phyloP scores from a whole-genome alignment of 495 filamentous ascomycete genomes.

The Aspergillus wentii region DNA sequence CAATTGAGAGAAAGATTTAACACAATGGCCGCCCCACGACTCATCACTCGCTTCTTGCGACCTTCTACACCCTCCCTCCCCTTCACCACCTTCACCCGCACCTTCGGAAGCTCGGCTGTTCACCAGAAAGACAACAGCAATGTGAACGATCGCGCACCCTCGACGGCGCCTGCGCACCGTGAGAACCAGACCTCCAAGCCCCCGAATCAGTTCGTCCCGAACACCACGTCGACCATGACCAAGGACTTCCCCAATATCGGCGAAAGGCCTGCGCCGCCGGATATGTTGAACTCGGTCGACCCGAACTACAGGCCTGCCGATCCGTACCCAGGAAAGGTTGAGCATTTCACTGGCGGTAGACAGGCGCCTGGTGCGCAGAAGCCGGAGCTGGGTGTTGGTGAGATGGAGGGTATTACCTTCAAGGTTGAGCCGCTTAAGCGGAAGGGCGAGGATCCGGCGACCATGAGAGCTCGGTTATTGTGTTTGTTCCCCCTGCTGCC shows the following conservation, averaged over 20 bases:
- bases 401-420: constrained; percentile 84
- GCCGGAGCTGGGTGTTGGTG: constrained; percentile 81
- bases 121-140: constrained; percentile 24
- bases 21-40: constrained; percentile 36
- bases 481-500: constrained; percentile 53
- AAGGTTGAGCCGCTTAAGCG: constrained; percentile 83
- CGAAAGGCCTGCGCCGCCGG: constrained; percentile 52
- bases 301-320: constrained; percentile 54
- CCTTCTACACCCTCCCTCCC: constrained; percentile 20
- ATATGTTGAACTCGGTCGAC: constrained; percentile 53
- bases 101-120: constrained; percentile 32
- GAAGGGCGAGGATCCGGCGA: constrained; percentile 71
- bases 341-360: constrained; percentile 58
- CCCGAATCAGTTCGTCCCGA: constrained; percentile 57
- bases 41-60: constrained; percentile 27
- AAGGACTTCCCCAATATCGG: constrained; percentile 59
- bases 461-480: constrained; percentile 83
- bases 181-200: constrained; percentile 50
- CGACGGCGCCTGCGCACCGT: constrained; percentile 43
- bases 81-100: constrained; percentile 19
- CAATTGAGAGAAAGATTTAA: not conserved
- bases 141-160: constrained; percentile 13
- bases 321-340: constrained; percentile 53
- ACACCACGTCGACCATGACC: constrained; percentile 58
- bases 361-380: constrained; percentile 46